These are phyloP conservation scores for Vigna mungo DNA, from an alignment of 306 rosid species.

Conservation along the genomic window DNA sequence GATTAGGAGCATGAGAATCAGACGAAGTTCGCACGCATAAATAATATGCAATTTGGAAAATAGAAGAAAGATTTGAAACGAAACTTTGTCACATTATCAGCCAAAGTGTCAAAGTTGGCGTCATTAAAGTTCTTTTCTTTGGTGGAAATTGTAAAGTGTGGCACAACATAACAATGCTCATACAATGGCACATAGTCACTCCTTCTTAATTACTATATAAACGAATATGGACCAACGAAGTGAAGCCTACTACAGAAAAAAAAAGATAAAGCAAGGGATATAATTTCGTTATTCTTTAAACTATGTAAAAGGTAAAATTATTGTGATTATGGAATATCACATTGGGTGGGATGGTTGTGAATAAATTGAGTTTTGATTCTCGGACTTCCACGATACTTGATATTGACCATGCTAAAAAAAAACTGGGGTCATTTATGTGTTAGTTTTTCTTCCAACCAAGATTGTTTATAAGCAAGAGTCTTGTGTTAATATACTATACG, in stretches of 20 bases:
- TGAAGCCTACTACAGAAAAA: background rate
- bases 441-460: too few relatives aligned
- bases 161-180: constrained; percentile 13
- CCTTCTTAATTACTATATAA: background rate
- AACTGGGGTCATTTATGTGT: too few relatives aligned
- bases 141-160: constrained; percentile 23
- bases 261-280: background rate
- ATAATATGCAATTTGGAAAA: constrained; percentile 13
- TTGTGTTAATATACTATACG: too few relatives aligned
- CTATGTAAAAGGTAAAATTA: background rate
- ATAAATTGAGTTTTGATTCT: too few relatives aligned
- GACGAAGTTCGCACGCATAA: background rate
- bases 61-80: constrained; percentile 11
- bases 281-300: constrained; percentile 1
- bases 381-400: too few relatives aligned
- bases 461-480: too few relatives aligned
- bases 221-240: constrained; percentile 1
- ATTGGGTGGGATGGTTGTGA: too few relatives aligned
- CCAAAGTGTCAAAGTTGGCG: constrained; percentile 31
- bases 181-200: background rate
- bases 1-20: background rate
- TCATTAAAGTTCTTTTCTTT: constrained; percentile 12
- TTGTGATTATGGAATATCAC: background rate
- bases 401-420: too few relatives aligned
- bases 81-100: constrained; percentile 17